These are phyloP conservation scores for Verticillium albo-atrum DNA, from an alignment of 2,329 filamentous ascomycete species.

Conservation along the genomic window DNA sequence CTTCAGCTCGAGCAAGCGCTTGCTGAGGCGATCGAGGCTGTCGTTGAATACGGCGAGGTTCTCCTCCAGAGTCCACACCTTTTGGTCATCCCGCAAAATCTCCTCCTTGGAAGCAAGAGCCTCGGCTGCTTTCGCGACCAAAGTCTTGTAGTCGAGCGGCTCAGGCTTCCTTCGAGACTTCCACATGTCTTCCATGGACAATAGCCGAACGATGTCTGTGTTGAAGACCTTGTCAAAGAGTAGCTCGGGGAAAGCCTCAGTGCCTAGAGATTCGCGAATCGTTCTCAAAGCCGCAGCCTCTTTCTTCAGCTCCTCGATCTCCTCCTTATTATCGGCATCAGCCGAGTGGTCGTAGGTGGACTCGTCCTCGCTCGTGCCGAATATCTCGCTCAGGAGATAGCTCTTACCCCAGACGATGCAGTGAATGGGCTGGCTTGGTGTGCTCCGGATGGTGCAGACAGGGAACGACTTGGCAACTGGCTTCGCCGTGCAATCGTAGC, in stretches of 20 bases:
- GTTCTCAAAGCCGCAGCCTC: constrained; percentile 80
- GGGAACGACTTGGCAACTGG: constrained; percentile 89
- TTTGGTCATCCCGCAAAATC: constrained; percentile 64
- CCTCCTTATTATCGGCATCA: constrained; percentile 75
- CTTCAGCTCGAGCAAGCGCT: constrained; percentile 64
- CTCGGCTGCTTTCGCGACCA: constrained; percentile 48
- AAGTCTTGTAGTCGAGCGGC: constrained; percentile 62
- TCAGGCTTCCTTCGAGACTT: constrained; percentile 72
- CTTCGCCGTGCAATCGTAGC: constrained; percentile 92
- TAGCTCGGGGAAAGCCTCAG: constrained; percentile 67
- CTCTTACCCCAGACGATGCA: constrained; percentile 99
- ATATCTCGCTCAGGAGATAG: constrained; percentile 92
- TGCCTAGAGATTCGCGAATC: constrained; percentile 78
- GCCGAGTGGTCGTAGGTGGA: constrained; percentile 74
- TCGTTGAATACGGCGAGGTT: constrained; percentile 84
- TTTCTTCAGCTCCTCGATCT: constrained; percentile 81
- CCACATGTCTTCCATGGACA: constrained; percentile 96
- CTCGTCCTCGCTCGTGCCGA: constrained; percentile 86
- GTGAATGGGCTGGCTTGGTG: constrained; percentile 92
- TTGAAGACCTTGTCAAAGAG: constrained; percentile 94
- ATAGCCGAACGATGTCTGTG: constrained; percentile 75
- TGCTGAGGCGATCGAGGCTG: constrained; percentile 73
- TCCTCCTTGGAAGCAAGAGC: constrained; percentile 48
- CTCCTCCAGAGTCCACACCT: constrained; percentile 75
- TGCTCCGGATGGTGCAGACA: constrained; percentile 95